Evolutionary conservation across 2,329 filamentous ascomycete species (phyloP).

Genomic region (Coniosporium tulheliwenetii): DNA sequence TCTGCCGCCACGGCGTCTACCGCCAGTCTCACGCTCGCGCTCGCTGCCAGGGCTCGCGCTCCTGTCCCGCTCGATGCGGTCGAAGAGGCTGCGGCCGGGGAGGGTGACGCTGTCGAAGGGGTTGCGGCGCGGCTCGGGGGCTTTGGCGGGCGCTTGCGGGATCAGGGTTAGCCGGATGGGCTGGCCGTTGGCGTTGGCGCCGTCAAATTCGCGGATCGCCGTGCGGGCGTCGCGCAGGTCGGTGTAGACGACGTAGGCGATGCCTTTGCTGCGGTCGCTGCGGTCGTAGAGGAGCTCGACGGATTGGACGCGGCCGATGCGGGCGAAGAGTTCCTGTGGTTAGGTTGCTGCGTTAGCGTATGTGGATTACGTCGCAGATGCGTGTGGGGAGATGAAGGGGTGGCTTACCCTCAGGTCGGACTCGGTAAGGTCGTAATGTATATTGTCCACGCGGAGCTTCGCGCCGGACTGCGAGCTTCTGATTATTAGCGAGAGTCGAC

Average conservation of each 20-base stretch:
- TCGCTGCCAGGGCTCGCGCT: conserved; percentile 25
- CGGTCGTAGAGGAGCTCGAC: conserved; percentile 71
- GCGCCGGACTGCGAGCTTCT: conserved; percentile 29
- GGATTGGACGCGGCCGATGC: conserved; percentile 56
- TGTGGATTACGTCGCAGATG: conserved; percentile 1
- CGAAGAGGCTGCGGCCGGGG: conserved; percentile 47
- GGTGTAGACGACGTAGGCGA: conserved; percentile 71
- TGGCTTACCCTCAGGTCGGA: conserved; percentile 58
- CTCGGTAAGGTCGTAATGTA: conserved; percentile 83
- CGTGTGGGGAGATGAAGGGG: neutral
- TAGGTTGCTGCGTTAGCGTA: conserved; percentile 1
- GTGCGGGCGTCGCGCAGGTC: conserved; percentile 52
- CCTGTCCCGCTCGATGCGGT: conserved; percentile 35
- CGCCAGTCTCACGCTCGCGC: conserved; percentile 10
- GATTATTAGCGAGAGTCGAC: neutral
- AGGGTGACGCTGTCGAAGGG: conserved; percentile 34
- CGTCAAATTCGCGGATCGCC: conserved; percentile 69
- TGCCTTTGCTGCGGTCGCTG: conserved; percentile 72
- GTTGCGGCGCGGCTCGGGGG: conserved; percentile 20
- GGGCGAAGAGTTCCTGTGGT: conserved; percentile 58
- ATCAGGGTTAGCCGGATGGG: conserved; percentile 63
- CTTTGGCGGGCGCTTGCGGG: conserved; percentile 27
- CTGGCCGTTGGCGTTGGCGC: conserved; percentile 72
- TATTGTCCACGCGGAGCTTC: conserved; percentile 72
- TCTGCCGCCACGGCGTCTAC: conserved; percentile 16